Conservation (phyloP, 306 rosid species). For the Comarum palustre region DNA sequence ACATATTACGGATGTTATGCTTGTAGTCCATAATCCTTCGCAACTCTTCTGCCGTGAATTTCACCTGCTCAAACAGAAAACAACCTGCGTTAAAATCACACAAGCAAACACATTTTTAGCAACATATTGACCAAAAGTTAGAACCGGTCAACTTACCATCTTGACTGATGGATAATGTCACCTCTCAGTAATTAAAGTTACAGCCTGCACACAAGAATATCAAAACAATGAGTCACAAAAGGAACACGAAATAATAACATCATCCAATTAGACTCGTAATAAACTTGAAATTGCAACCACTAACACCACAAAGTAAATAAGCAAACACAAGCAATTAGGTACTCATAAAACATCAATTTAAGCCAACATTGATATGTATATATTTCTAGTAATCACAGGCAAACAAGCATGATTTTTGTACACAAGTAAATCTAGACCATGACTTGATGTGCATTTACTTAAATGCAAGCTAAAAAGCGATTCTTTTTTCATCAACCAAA, state of each 20-base stretch:
- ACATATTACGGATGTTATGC: conserved; percentile 90
- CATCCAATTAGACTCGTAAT: neutral
- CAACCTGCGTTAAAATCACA: conserved; percentile 10
- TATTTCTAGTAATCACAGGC: neutral
- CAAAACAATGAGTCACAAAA: conserved; percentile 7
- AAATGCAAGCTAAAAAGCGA: neutral
- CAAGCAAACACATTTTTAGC: neutral
- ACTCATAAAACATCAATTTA: neutral
- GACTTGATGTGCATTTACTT: neutral
- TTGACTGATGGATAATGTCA: conserved; percentile 33
- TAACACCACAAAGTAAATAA: neutral
- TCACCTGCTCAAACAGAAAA: conserved; percentile 58
- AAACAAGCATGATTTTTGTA: neutral
- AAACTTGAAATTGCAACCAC: neutral
- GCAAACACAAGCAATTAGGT: neutral
- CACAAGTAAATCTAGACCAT: neutral
- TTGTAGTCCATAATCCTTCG: conserved; percentile 85
- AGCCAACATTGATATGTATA: too few species aligned
- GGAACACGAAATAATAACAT: conserved; percentile 5
- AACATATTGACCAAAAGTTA: neutral
- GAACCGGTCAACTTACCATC: conserved; percentile 44
- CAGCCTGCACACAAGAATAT: conserved; percentile 7
- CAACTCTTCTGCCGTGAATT: conserved; percentile 89
- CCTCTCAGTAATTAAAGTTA: neutral
- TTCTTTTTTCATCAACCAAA: neutral